Percentiles rank a stretch among this genome's conserved stretches.
These are phyloP conservation scores for Dalechampia spathulata DNA, from an alignment of 441 rosid species.

Conservation along the genomic window DNA sequence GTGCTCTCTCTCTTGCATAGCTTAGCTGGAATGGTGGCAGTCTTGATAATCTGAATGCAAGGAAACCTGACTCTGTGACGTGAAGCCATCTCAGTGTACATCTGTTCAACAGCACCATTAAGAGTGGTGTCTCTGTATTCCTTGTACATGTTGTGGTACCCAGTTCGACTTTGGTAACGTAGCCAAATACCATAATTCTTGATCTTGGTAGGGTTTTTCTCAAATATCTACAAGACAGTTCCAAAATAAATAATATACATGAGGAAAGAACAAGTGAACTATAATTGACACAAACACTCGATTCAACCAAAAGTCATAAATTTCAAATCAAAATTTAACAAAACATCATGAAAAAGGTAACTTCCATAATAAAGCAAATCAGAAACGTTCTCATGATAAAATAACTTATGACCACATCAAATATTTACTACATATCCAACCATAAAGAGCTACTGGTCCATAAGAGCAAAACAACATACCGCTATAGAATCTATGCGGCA, in stretches of 20 bases:
- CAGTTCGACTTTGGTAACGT: slow-evolving; percentile 40
- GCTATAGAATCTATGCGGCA: too few species aligned
- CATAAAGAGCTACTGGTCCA: too few species aligned
- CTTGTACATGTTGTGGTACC: slow-evolving; percentile 48
- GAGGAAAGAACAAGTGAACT: not conserved
- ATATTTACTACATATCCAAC: too few species aligned
- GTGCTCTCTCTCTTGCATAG: slow-evolving; percentile 44
- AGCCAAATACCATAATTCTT: slow-evolving; percentile 44
- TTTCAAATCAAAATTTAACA: too few species aligned
- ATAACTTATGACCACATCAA: too few species aligned
- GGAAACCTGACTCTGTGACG: slow-evolving; percentile 44
- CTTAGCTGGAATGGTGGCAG: slow-evolving; percentile 35
- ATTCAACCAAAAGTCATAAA: too few species aligned
- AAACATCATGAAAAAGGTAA: too few species aligned
- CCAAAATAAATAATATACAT: not conserved
- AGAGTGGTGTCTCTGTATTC: slow-evolving; percentile 39
- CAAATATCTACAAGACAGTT: slow-evolving; percentile 25
- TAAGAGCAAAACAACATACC: too few species aligned
- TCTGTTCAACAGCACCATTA: slow-evolving; percentile 39
- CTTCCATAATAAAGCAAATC: too few species aligned
- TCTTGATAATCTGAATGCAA: slow-evolving; percentile 40
- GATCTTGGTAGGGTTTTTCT: slow-evolving; percentile 38
- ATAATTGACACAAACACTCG: not conserved
- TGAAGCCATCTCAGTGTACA: slow-evolving; percentile 49
- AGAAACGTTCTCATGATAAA: too few species aligned